Conservation (phyloP, 176 grass and related monocot species). For the Ananas comosus region DNA sequence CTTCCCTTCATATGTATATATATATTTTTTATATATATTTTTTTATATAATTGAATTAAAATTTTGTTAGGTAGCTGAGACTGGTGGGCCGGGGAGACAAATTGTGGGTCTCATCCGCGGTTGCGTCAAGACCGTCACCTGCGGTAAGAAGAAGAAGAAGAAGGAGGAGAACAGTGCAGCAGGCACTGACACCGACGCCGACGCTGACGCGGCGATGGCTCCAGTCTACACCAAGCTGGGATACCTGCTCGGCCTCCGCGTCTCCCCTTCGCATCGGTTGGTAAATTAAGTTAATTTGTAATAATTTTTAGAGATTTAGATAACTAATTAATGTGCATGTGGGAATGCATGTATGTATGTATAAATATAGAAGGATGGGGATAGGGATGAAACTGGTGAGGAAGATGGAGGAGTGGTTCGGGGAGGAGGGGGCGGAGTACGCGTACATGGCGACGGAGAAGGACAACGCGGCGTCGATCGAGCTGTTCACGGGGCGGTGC, state of each 20-base stretch:
- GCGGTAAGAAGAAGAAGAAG: conserved; percentile 37
- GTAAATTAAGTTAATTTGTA: not conserved
- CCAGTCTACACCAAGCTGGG: conserved; percentile 37
- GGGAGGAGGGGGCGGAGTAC: conserved; percentile 46
- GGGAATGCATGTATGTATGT: not conserved
- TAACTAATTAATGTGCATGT: too few species aligned
- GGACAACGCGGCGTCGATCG: conserved; percentile 68
- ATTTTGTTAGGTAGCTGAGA: conserved; percentile 55
- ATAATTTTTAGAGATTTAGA: too few species aligned
- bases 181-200: not conserved
- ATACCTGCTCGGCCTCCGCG: conserved; percentile 76
- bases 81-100: conserved; percentile 24
- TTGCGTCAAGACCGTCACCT: conserved; percentile 66
- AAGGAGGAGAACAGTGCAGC: not conserved
- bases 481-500: conserved; percentile 61
- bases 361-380: conserved; percentile 52
- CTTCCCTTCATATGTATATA: not conserved
- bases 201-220: not conserved
- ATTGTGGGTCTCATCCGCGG: conserved; percentile 80
- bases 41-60: conserved; percentile 15
- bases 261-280: conserved; percentile 45
- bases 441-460: conserved; percentile 87
- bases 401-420: conserved; percentile 65
- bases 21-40: not conserved
- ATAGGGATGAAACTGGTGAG: conserved; percentile 43